Conservation (phyloP, 2,329 filamentous ascomycete species). For the Talaromyces sp. region DNA sequence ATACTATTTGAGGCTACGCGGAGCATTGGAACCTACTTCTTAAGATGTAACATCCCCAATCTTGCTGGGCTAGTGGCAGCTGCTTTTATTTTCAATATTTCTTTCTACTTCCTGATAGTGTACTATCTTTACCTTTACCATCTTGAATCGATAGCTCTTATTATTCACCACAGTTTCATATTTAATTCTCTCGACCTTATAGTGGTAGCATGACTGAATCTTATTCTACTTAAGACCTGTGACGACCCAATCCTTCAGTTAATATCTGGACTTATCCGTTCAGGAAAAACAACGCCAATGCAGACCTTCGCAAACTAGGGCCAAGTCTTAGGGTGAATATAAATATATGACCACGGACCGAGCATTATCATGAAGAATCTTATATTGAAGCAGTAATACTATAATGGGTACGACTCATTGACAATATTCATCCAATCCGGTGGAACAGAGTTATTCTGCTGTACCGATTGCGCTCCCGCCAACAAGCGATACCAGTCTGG, state of each 20-base stretch:
- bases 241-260: not conserved
- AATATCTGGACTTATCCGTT: not conserved
- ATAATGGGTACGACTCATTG: not conserved
- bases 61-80: not conserved
- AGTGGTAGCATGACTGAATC: not conserved
- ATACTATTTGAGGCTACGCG: not conserved
- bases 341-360: not conserved
- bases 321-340: not conserved
- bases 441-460: not conserved
- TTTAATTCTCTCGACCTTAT: too few relatives aligned
- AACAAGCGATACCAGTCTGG: slow-evolving; percentile 2
- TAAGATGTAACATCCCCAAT: not conserved
- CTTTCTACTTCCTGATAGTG: not conserved
- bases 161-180: not conserved
- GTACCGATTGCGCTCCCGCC: not conserved
- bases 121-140: not conserved
- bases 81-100: not conserved
- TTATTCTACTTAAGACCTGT: not conserved
- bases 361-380: not conserved
- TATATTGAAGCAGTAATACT: not conserved
- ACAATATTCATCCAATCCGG: slow-evolving; percentile 3
- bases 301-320: not conserved
- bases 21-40: not conserved
- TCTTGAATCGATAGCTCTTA: not conserved
- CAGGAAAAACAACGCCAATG: not conserved